These are phyloP conservation scores for Magnusiomyces paraingens DNA, from an alignment of 1,139 yeast species.

Conservation along the genomic window DNA sequence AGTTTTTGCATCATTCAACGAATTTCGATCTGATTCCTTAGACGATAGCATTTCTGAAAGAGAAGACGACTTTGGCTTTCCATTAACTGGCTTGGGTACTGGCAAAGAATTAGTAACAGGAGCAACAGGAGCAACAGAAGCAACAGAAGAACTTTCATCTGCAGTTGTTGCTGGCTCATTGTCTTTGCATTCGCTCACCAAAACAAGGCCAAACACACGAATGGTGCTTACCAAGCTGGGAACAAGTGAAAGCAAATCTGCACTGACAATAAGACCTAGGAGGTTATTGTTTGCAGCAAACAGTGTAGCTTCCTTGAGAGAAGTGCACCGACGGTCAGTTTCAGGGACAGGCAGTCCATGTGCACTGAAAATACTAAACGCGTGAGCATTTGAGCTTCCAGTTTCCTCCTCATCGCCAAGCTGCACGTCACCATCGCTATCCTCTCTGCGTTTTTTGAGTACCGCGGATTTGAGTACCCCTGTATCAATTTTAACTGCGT, in stretches of 20 bases:
- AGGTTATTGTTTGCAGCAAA: conserved; percentile 79
- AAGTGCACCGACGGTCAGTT: conserved; percentile 43
- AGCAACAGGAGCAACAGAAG: neutral
- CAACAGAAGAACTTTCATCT: conserved; percentile 18
- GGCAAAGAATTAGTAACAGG: neutral
- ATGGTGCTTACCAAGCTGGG: conserved; percentile 73
- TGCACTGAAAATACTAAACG: conserved; percentile 29
- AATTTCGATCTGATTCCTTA: neutral
- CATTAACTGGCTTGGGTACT: neutral
- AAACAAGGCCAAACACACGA: conserved; percentile 71
- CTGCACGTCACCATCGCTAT: conserved; percentile 21
- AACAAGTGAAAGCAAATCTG: conserved; percentile 60
- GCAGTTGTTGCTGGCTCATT: conserved; percentile 10
- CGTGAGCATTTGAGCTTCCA: neutral
- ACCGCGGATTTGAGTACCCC: conserved; percentile 31
- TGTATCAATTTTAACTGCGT: conserved; percentile 26
- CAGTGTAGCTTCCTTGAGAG: conserved; percentile 55
- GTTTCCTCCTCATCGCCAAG: conserved; percentile 7
- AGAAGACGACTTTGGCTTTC: neutral
- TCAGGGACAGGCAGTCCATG: conserved; percentile 30
- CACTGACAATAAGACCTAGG: conserved; percentile 75
- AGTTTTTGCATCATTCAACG: conserved; percentile 17
- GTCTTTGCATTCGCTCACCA: conserved; percentile 51
- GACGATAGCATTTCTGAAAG: neutral
- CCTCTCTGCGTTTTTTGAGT: neutral